Conservation (phyloP, 495 filamentous ascomycete species). For the Neohortaea acidophila region DNA sequence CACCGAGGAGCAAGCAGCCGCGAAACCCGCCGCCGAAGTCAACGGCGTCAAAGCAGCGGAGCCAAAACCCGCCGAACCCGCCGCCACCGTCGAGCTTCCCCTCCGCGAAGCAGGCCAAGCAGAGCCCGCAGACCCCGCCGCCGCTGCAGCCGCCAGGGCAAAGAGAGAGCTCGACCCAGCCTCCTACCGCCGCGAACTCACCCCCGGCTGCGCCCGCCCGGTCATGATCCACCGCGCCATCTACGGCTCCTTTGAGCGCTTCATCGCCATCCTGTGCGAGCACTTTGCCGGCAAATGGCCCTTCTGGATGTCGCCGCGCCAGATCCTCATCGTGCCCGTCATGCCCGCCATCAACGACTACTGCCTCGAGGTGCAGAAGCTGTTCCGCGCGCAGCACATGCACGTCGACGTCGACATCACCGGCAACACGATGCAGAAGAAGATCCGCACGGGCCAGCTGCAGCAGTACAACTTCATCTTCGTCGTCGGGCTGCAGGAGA, state of each 20-base stretch:
- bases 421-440: conserved; percentile 91
- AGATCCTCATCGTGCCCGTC: conserved; percentile 84
- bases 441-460: conserved; percentile 78
- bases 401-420: conserved; percentile 76
- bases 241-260: conserved; percentile 83
- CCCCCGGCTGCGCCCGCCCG: conserved; percentile 66
- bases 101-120: conserved; percentile 15
- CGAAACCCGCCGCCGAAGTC: conserved; percentile 11
- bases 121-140: conserved; percentile 15
- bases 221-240: conserved; percentile 97
- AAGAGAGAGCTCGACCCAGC: conserved; percentile 16
- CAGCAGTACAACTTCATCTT: conserved; percentile 87
- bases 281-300: conserved; percentile 98
- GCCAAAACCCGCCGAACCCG: conserved; percentile 22
- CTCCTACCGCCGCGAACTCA: conserved; percentile 32
- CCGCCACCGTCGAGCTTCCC: conserved; percentile 23
- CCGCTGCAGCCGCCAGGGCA: no score
- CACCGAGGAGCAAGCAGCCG: conserved; percentile 39
- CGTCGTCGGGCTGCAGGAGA: conserved; percentile 74
- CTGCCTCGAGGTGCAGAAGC: conserved; percentile 59
- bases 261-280: conserved; percentile 83
- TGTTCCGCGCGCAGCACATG: conserved; percentile 45
- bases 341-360: conserved; percentile 75
- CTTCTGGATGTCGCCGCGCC: conserved; percentile 89
- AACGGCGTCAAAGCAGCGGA: conserved; percentile 26